Base-by-base conservation (phyloP, 345 rosid genomes). In the Cardamine chenopodiifolia region DNA sequence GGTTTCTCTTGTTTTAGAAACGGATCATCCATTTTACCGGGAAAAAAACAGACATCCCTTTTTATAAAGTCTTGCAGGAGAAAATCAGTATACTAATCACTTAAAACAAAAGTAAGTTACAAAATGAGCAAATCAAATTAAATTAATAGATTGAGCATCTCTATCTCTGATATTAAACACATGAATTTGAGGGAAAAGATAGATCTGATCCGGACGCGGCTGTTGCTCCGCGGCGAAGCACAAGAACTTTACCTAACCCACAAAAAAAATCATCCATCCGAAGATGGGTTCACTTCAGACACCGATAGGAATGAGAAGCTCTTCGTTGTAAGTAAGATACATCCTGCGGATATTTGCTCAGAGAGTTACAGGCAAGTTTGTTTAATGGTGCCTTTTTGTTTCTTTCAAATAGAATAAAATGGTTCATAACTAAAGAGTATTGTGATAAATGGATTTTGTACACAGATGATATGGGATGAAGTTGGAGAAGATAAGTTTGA, bases 401-500 rank as follows among this genome's bases (percentile, higher is more conserved):
- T 66, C 20, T 18, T 17, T 20, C 12, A 29, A 31, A 32, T 34
- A 34, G 37, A 34, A 34, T 63, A 18, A 29, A 57, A 18, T 29
- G 55, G 48, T 59, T 74, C 60, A 40, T 59, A 32, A 14, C 6
- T 17, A 28, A 28, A 26, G 22, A 62, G 20, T 29, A 7, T 62
- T 62, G 14, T 77, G 53, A 59, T 56, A 0, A 0, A 26, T 59
- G 15, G 42, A 50, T 47, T 56, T 52, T 44, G 20, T 60, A 60
- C 17, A 80, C 85, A 95, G 99, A 90, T 90, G 86, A 95, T 95
- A 55, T 95, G 99, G 99, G 92, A 92, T 81, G 99, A 95, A 79
- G 98, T 92, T 48, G 99, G 99, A 65, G 89, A 92, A 77, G 87
- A 86, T 66, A 85, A 88, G 78, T 82, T 81, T 66, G 90, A 85